Evolutionary conservation across 78 protist species (phyloP).

Genomic region (Creolimax fragrantissima): DNA sequence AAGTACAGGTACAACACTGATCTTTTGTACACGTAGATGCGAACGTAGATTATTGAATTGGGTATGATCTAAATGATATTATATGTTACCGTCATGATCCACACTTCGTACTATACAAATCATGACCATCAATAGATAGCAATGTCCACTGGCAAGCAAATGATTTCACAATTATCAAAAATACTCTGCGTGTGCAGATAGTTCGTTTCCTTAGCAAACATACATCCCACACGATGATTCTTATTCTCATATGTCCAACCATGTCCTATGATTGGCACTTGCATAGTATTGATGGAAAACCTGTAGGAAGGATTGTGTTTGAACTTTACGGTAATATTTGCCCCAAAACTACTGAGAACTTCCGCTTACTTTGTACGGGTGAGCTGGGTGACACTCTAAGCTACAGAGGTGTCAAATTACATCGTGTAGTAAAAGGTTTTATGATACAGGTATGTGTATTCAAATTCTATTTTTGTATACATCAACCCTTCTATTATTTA

Average conservation of each 20-base stretch:
- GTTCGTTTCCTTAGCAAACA: too few species aligned
- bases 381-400: slow-evolving; percentile 69
- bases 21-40: background rate
- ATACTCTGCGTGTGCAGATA: too few species aligned
- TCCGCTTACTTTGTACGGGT: slow-evolving; percentile 76
- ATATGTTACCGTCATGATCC: background rate
- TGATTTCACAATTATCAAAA: too few species aligned
- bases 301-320: slow-evolving; percentile 1
- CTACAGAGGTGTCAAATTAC: slow-evolving; percentile 82
- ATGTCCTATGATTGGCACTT: background rate
- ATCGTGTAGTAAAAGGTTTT: slow-evolving; percentile 81
- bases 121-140: too few species aligned
- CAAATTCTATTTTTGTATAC: too few species aligned
- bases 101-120: background rate
- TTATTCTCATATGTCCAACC: background rate
- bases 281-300: slow-evolving; percentile 52
- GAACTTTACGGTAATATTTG: slow-evolving; percentile 47
- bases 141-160: too few species aligned
- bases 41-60: background rate
- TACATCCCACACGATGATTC: background rate
- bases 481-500: too few species aligned
- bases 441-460: slow-evolving; percentile 80
- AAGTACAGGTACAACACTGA: background rate
- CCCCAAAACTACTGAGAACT: slow-evolving; percentile 83
- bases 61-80: background rate